Evolutionary conservation across 2,329 filamentous ascomycete species (phyloP).

Genomic region (Diaporthe sp.): DNA sequence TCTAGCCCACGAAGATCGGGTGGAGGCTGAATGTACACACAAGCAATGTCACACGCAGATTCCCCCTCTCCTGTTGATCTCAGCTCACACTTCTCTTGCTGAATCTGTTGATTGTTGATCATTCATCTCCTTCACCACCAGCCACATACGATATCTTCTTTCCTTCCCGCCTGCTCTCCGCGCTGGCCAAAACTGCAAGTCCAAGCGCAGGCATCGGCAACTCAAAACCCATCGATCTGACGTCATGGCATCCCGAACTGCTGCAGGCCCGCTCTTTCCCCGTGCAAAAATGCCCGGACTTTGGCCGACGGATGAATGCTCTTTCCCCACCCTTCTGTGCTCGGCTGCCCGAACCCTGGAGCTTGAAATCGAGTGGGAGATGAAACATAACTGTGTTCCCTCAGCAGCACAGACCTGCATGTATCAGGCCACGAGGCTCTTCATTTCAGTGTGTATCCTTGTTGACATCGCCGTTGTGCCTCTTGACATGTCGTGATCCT

Average conservation of each 20-base stretch:
- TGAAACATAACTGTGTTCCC: background rate
- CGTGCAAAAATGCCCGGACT: background rate
- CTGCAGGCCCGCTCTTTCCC: slow-evolving; percentile 11
- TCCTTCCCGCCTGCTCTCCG: background rate
- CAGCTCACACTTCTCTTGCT: background rate
- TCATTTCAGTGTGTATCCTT: background rate
- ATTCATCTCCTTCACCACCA: background rate
- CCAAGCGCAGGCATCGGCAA: slow-evolving; percentile 4
- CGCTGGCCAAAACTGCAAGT: slow-evolving; percentile 1
- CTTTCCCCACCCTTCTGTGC: too few species aligned
- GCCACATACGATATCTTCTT: background rate
- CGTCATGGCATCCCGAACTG: slow-evolving; percentile 4
- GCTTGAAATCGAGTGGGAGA: background rate
- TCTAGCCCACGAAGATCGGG: background rate
- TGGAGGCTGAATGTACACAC: slow-evolving; percentile 3
- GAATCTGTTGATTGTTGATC: background rate
- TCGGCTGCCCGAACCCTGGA: background rate
- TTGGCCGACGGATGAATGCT: background rate
- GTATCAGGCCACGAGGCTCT: background rate
- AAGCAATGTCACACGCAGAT: background rate
- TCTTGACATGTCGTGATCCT: background rate
- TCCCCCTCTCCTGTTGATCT: background rate
- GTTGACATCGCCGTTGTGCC: background rate
- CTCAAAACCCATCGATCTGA: background rate
- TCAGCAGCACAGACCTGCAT: background rate